These are phyloP conservation scores for Carallia brachiata DNA, from an alignment of 345 rosid genomes.

Conservation along the genomic window DNA sequence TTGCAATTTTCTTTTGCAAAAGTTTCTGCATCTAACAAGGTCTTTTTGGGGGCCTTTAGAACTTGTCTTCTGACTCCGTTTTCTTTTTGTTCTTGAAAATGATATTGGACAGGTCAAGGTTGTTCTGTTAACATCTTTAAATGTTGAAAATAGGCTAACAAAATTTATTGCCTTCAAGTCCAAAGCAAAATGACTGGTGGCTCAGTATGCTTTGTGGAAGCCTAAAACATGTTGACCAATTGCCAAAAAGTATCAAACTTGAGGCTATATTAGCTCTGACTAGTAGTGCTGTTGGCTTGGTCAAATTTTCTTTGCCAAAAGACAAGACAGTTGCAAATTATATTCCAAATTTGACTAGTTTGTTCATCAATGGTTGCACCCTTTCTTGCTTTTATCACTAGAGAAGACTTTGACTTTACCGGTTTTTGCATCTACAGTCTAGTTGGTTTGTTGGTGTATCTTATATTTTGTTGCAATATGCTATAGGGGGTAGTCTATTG, in stretches of 20 bases:
- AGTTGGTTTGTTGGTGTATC: slow-evolving; percentile 6
- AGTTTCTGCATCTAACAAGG: no score
- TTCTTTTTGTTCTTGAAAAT: not conserved
- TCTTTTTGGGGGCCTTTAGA: no score
- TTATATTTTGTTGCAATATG: slow-evolving; percentile 14
- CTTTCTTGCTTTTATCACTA: not conserved
- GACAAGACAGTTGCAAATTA: not conserved
- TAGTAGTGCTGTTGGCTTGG: not conserved
- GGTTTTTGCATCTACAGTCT: not conserved
- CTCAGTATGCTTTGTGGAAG: no score
- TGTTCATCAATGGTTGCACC: not conserved
- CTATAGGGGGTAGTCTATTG: slow-evolving; percentile 85
- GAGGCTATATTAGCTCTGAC: not conserved
- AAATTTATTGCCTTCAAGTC: not conserved
- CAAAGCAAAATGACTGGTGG: not conserved
- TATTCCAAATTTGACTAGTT: not conserved
- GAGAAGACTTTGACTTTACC: not conserved
- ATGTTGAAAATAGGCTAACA: not conserved
- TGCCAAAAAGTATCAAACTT: not conserved
- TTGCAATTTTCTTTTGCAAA: not conserved
- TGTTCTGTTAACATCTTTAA: not conserved
- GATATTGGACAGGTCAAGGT: not conserved
- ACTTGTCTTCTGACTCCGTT: not conserved
- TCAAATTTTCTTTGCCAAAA: not conserved
- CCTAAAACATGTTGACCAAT: not conserved